Conservation (phyloP, 2,329 filamentous ascomycete species). For the Pyrenochaeta sp. region DNA sequence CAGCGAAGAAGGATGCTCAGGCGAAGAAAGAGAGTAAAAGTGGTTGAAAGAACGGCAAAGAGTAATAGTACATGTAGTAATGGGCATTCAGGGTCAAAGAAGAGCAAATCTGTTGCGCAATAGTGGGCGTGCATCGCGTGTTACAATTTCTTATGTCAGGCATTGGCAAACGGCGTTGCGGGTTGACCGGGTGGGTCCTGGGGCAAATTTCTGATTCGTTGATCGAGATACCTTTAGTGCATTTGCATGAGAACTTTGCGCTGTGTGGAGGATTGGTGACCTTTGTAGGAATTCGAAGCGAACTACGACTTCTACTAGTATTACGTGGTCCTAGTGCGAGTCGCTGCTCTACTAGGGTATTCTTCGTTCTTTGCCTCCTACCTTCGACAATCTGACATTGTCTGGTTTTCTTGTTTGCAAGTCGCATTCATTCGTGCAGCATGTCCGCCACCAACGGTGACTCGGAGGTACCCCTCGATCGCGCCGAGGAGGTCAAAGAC, state of each 20-base stretch:
- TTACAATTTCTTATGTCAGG: constrained; percentile 17
- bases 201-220: constrained; percentile 31
- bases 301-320: constrained; percentile 13
- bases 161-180: constrained; percentile 32
- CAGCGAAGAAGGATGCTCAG: constrained; percentile 41
- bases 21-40: constrained; percentile 30
- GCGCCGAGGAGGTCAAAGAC: constrained; percentile 51
- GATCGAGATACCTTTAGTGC: constrained; percentile 43
- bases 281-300: background rate
- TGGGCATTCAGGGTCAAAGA: constrained; percentile 29
- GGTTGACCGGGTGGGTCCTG: constrained; percentile 12
- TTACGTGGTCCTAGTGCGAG: constrained; percentile 3
- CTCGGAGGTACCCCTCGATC: constrained; percentile 35
- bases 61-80: constrained; percentile 17
- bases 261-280: background rate
- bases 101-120: constrained; percentile 37
- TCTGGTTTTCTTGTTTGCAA: background rate
- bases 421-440: background rate
- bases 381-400: background rate
- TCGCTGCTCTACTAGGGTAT: background rate
- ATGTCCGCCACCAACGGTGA: constrained; percentile 9
- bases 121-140: constrained; percentile 18
- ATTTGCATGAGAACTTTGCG: constrained; percentile 11
- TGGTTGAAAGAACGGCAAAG: constrained; percentile 22
- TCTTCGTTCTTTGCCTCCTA: background rate